Conservation (phyloP, 768 basidiomycete species). For the Clavulina sp. region DNA sequence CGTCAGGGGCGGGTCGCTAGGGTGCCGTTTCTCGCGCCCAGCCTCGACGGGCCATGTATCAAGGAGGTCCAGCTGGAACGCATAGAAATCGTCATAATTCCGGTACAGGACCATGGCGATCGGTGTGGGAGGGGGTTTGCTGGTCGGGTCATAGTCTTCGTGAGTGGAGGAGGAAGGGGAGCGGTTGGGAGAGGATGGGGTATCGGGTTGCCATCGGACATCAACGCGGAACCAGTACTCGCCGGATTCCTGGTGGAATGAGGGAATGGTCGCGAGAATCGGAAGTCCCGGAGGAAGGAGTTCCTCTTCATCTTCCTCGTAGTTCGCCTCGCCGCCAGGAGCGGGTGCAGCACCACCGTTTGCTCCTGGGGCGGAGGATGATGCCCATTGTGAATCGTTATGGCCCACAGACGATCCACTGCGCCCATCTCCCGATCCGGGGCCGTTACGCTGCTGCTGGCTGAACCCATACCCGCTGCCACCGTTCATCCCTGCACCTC, state of each 20-base stretch:
- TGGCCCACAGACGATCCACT: too few species aligned
- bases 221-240: constrained; percentile 97
- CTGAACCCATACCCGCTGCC: too few species aligned
- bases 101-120: constrained; percentile 76
- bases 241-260: constrained; percentile 93
- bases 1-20: constrained; percentile 16
- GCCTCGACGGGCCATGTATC: constrained; percentile 82
- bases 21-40: constrained; percentile 39
- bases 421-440: neutral
- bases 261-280: constrained; percentile 73
- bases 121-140: constrained; percentile 28
- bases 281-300: constrained; percentile 63
- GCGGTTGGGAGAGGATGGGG: too few species aligned
- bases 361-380: too few species aligned
- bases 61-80: constrained; percentile 83
- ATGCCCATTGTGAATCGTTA: too few species aligned
- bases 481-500: constrained; percentile 2
- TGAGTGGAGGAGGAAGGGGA: constrained; percentile 14
- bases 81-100: constrained; percentile 95
- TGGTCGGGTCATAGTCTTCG: too few species aligned
- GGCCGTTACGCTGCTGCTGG: neutral
- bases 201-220: constrained; percentile 75
- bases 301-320: constrained; percentile 5
- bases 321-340: neutral
- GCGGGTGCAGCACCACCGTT: neutral